These are phyloP conservation scores for Leccinum brunneo-olivaceum DNA, from an alignment of 1,284 basidiomycete genomes.

Conservation along the genomic window DNA sequence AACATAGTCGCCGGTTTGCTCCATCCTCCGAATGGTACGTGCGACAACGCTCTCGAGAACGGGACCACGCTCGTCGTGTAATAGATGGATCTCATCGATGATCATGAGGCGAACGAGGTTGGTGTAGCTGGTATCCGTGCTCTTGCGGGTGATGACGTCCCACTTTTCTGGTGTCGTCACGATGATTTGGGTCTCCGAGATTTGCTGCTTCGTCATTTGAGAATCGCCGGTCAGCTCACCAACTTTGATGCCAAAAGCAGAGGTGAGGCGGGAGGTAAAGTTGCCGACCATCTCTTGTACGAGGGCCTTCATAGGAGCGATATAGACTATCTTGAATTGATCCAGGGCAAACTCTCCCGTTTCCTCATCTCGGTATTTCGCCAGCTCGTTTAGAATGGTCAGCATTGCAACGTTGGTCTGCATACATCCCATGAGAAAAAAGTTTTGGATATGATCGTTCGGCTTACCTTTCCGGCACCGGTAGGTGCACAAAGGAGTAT, in stretches of 20 bases:
- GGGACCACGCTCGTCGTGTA: slow-evolving; percentile 98
- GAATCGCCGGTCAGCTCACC: slow-evolving; percentile 96
- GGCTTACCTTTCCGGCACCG: slow-evolving; percentile 89
- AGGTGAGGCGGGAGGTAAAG: slow-evolving; percentile 73
- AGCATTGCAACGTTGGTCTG: slow-evolving; percentile 98
- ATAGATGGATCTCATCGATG: slow-evolving; percentile 96
- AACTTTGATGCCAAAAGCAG: slow-evolving; percentile 79
- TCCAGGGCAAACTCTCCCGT: slow-evolving; percentile 86
- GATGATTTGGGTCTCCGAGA: slow-evolving; percentile 96
- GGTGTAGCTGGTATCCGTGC: slow-evolving; percentile 94
- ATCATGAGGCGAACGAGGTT: slow-evolving; percentile 96
- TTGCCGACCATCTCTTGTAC: slow-evolving; percentile 98
- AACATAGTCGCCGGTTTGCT: slow-evolving; percentile 89
- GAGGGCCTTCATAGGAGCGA: slow-evolving; percentile 98
- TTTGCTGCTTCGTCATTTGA: slow-evolving; percentile 98
- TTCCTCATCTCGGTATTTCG: slow-evolving; percentile 77
- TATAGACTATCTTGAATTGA: slow-evolving; percentile 95
- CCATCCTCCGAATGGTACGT: slow-evolving; percentile 90
- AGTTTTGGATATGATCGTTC: not conserved
- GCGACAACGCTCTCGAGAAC: slow-evolving; percentile 92
- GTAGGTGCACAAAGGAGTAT: slow-evolving; percentile 96
- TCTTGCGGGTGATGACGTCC: slow-evolving; percentile 99
- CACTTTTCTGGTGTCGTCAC: slow-evolving; percentile 99
- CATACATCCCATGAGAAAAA: slow-evolving; percentile 5
- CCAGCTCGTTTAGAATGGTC: slow-evolving; percentile 82